Base-by-base conservation (phyloP, 2,329 filamentous ascomycete species). In the Diaporthe sp. region DNA sequence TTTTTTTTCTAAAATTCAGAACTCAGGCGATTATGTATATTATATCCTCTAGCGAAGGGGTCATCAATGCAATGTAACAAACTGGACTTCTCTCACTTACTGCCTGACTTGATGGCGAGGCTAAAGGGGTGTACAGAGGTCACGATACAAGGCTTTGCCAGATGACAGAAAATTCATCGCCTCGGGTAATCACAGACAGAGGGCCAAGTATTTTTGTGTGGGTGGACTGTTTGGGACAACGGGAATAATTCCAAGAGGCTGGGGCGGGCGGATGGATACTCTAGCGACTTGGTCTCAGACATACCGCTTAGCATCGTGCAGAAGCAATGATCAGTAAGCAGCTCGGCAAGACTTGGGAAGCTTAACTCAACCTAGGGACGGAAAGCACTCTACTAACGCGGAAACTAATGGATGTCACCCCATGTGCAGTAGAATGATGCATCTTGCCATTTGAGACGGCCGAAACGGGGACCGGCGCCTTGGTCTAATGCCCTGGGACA, bases 391-490 rank as follows among this genome's bases (percentile, higher is more conserved):
- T 25, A 66, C 42, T 25, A 66, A 19, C 8, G n/a, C n/a, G n/a
- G n/a, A n/a, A n/a, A n/a, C n/a, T n/a, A n/a, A n/a, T n/a, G 25
- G 32, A 68, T 68, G 63, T 68, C 44, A 68, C 63, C 47, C n/a
- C 47, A 51, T 51, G 19, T 25, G 44, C 44, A 37, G 63, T 66
- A 51, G 30, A 66, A 66, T 51, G 37, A 37, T 32, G 30, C 44
- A 66, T 51, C 63, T 51, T 51, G 30, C 44, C 61, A 50, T 50
- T 32, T 19, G 13, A 17, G 30, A 25, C 42, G 27, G 32, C 25
- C 13, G 22, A 27, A 50, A 51, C 30, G 61, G 42, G 12, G 5
- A 50, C 17, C 6, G 7, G 42, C 61, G 61, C 37, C 37, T 5
- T 17, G n/a, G 22, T 30, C 3, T 13, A 35, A 30, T 25, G 17